Evolutionary conservation across 139 green algal genomes (phyloP).

Genomic region (Chlorella sorokiniana): DNA sequence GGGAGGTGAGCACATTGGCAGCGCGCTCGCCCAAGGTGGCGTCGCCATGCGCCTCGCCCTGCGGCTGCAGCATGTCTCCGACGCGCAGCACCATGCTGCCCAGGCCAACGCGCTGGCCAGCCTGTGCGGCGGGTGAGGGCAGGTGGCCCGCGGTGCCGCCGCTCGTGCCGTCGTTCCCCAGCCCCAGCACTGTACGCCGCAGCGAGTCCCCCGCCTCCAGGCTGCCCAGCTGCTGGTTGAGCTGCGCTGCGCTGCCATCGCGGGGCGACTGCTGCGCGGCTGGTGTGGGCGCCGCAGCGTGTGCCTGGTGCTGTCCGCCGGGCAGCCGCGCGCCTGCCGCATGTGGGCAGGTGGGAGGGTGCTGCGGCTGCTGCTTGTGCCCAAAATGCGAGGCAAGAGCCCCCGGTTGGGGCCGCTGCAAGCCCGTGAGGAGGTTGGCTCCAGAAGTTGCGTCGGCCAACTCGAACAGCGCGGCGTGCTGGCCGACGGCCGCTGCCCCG

Average conservation of each 20-base stretch:
- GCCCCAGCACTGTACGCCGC: not conserved
- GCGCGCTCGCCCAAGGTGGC: constrained; percentile 58
- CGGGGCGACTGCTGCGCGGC: not conserved
- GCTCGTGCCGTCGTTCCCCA: not conserved
- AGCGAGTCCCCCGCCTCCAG: not conserved
- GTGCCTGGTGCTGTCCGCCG: not conserved
- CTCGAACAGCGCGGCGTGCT: not conserved
- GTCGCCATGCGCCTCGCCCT: constrained; percentile 45
- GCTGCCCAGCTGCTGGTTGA: constrained; percentile 7
- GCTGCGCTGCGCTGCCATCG: not conserved
- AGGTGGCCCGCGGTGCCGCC: not conserved
- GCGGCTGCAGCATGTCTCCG: constrained; percentile 30
- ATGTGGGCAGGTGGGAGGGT: not conserved
- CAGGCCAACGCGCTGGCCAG: not conserved
- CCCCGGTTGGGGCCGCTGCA: not conserved
- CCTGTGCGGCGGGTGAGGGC: not conserved
- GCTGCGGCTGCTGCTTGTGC: not conserved
- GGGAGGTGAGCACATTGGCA: constrained; percentile 67
- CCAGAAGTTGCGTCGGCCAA: not conserved
- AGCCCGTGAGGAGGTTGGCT: not conserved
- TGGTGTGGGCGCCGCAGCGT: not conserved
- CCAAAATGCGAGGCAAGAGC: not conserved
- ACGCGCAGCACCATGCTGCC: constrained; percentile 15
- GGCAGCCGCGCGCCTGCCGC: not conserved
- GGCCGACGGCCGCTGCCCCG: not conserved